Percentiles rank a stretch among this genome's conserved stretches.
phyloP scores from a whole-genome alignment of 352 stramenopile genomes.

The Pythium inflatum region DNA sequence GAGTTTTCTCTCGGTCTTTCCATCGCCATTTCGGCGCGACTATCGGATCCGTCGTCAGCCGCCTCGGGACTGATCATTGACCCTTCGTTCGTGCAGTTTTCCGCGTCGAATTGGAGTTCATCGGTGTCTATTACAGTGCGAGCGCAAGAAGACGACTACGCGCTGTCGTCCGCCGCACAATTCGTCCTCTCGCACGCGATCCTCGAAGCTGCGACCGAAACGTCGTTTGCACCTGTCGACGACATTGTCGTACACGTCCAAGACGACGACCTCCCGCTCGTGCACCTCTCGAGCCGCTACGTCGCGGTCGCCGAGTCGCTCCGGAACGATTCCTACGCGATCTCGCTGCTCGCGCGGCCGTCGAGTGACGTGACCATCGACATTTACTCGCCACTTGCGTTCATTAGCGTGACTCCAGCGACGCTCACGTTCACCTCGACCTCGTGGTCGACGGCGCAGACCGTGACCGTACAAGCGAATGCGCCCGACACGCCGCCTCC shows the following conservation, averaged over 20 bases:
- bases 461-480: constrained; percentile 35
- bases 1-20: constrained; percentile 28
- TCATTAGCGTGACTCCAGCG: constrained; percentile 37
- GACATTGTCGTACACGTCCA: constrained; percentile 46
- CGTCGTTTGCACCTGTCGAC: constrained; percentile 40
- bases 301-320: constrained; percentile 50
- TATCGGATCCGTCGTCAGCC: background rate
- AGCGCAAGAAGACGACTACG: constrained; percentile 34
- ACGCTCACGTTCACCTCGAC: constrained; percentile 44
- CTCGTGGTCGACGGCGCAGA: constrained; percentile 43
- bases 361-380: constrained; percentile 41
- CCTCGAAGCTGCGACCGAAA: constrained; percentile 34
- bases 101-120: constrained; percentile 48
- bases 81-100: constrained; percentile 46
- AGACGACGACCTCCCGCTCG: constrained; percentile 57
- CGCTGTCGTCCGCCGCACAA: constrained; percentile 16
- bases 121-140: constrained; percentile 37
- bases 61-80: constrained; percentile 31
- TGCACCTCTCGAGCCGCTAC: constrained; percentile 58
- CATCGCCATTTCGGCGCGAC: constrained; percentile 10
- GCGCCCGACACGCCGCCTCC: background rate
- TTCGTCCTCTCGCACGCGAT: constrained; percentile 48
- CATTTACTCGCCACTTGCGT: constrained; percentile 29
- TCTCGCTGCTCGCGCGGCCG: constrained; percentile 51
- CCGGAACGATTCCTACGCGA: constrained; percentile 56